Evolutionary conservation across 345 rosid species (phyloP).

Genomic region (Aquilaria yunnanensis): DNA sequence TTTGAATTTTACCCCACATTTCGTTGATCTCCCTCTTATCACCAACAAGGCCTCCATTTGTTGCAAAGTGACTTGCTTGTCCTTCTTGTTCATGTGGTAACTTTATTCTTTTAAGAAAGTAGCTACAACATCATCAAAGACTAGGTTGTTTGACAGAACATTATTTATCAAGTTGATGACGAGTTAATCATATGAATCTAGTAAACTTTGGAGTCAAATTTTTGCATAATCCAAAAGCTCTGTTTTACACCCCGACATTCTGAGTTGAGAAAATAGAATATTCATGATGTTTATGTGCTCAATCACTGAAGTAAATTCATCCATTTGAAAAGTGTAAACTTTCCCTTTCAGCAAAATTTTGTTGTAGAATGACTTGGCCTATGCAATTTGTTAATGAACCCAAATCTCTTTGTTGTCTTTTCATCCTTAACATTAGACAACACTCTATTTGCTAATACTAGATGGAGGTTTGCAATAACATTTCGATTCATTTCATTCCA

Average conservation of each 20-base stretch:
- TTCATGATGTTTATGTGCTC: background rate
- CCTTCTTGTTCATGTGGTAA: slow-evolving; percentile 1
- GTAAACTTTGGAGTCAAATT: background rate
- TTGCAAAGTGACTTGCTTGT: background rate
- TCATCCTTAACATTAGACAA: too few relatives aligned
- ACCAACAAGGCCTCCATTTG: background rate
- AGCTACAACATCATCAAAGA: background rate
- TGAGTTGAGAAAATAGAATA: slow-evolving; percentile 1
- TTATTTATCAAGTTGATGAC: background rate
- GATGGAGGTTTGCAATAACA: background rate
- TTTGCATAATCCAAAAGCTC: background rate
- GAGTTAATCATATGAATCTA: too few relatives aligned
- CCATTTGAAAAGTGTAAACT: background rate
- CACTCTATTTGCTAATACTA: background rate
- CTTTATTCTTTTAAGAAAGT: background rate
- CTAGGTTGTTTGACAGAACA: background rate
- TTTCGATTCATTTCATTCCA: background rate
- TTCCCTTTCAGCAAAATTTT: background rate
- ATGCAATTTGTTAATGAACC: background rate
- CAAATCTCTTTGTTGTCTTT: background rate
- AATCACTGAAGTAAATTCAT: background rate
- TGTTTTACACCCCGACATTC: background rate
- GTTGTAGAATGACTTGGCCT: slow-evolving; percentile 1
- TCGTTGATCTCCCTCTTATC: background rate
- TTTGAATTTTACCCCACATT: background rate